These are phyloP conservation scores for Fusarium mundagurra DNA, from an alignment of 2,329 filamentous ascomycete genomes.

Conservation along the genomic window DNA sequence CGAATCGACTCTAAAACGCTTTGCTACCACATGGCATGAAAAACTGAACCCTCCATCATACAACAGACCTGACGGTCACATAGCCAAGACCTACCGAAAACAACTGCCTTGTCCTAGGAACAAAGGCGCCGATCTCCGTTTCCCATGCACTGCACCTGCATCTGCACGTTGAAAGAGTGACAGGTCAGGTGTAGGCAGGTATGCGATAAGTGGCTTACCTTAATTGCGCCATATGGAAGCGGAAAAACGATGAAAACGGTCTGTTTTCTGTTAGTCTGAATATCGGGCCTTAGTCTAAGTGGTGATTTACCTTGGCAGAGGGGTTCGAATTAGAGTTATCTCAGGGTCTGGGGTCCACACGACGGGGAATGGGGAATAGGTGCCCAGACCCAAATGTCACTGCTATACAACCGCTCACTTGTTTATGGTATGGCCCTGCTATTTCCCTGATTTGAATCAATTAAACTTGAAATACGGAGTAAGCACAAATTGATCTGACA, in stretches of 20 bases:
- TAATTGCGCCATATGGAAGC: neutral
- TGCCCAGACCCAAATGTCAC: neutral
- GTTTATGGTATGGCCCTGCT: neutral
- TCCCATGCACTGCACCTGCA: neutral
- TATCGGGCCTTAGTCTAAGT: neutral
- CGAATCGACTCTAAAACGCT: neutral
- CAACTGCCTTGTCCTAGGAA: neutral
- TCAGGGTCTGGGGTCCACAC: neutral
- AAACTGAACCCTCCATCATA: neutral
- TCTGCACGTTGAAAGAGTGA: neutral
- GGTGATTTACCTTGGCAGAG: neutral
- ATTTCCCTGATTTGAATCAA: neutral
- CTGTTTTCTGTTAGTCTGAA: neutral
- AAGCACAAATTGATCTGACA: neutral
- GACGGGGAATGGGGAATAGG: neutral
- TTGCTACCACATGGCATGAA: neutral
- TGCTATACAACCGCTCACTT: neutral
- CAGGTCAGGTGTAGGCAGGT: neutral
- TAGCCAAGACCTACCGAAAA: neutral
- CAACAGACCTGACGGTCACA: neutral
- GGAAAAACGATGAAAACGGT: slow-evolving; percentile 1
- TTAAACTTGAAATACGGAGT: neutral
- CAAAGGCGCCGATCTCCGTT: slow-evolving; percentile 12
- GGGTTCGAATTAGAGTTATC: neutral
- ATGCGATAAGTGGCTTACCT: slow-evolving; percentile 7